A percentile compares a stretch with the other conserved stretches of the same genome.
These are phyloP conservation scores for Galeopsis tetrahit DNA, from an alignment of 257 asterid genomes.

Conservation along the genomic window DNA sequence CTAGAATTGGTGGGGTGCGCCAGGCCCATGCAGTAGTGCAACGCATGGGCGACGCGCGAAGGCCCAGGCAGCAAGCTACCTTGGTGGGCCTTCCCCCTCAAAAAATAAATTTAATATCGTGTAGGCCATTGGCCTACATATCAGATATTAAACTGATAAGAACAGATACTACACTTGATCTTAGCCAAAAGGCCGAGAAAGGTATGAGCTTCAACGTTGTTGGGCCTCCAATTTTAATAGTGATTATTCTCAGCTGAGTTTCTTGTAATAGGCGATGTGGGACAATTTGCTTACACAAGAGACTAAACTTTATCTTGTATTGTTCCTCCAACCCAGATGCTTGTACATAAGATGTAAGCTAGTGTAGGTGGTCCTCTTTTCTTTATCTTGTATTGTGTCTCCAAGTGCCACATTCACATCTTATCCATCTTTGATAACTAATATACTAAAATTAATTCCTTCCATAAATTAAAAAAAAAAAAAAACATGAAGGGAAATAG, in stretches of 20 bases:
- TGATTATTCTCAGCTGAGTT: too few species aligned
- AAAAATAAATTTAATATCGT: constrained; percentile 57
- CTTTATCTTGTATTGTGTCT: too few species aligned
- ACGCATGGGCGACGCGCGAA: constrained; percentile 41
- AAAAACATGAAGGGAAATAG: too few species aligned
- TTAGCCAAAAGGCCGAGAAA: constrained; percentile 97
- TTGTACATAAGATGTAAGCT: too few species aligned
- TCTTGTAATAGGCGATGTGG: constrained; percentile 17
- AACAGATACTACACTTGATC: constrained; percentile 87
- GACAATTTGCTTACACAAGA: background rate
- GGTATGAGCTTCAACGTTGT: constrained; percentile 34
- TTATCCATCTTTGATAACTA: too few species aligned
- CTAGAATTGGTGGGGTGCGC: constrained; percentile 41
- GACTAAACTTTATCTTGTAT: too few species aligned
- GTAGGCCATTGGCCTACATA: constrained; percentile 52
- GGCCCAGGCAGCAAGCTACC: constrained; percentile 50
- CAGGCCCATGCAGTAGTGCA: constrained; percentile 42
- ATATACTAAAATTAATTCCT: too few species aligned
- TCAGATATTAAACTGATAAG: constrained; percentile 83
- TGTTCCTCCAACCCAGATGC: too few species aligned
- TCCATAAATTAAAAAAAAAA: too few species aligned
- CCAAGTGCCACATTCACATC: too few species aligned
- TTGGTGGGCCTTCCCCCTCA: constrained; percentile 31
- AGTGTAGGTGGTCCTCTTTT: too few species aligned
- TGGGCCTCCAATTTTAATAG: background rate